A percentile compares a stretch with the other conserved stretches of the same genome.
Conservation (phyloP, 169 alveolate species). For the Cryptosporidium baileyi region DNA sequence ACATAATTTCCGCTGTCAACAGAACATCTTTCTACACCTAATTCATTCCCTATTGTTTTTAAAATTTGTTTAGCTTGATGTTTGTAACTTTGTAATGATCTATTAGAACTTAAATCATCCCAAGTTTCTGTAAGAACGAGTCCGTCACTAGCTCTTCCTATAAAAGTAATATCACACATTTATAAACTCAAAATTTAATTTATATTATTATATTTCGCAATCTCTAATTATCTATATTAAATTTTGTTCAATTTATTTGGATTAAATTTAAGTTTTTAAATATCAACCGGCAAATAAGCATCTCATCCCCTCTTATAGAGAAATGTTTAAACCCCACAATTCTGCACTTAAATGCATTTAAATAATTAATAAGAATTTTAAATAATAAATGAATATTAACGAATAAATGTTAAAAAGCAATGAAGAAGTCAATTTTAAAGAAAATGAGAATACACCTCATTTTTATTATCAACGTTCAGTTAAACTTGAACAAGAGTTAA, state of each 20-base stretch:
- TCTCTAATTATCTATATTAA: not conserved
- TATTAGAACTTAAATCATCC: constrained; percentile 73
- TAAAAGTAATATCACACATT: constrained; percentile 79
- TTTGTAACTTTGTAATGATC: constrained; percentile 69
- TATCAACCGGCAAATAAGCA: constrained; percentile 46
- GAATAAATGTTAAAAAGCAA: not conserved
- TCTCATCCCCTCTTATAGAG: not conserved
- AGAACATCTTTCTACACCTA: constrained; percentile 31
- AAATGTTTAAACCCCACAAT: constrained; percentile 4
- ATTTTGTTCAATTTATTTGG: not conserved
- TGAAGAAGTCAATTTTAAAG: not conserved
- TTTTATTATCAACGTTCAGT: constrained; percentile 48
- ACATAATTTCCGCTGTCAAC: constrained; percentile 56
- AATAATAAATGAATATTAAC: not conserved
- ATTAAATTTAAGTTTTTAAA: not conserved
- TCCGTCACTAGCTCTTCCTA: constrained; percentile 85
- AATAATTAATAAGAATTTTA: not conserved
- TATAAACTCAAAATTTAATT: not conserved
- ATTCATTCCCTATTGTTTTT: constrained; percentile 55
- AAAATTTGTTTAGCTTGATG: constrained; percentile 77
- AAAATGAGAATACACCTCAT: constrained; percentile 55
- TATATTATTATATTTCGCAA: too few species aligned
- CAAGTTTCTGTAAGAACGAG: constrained; percentile 83
- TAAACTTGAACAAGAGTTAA: constrained; percentile 44
- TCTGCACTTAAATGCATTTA: constrained; percentile 25